Evolutionary conservation across 352 stramenopile species (phyloP), one percentile per base, ranked within the genome.

Genomic region (Phytophthora boehmeriae): DNA sequence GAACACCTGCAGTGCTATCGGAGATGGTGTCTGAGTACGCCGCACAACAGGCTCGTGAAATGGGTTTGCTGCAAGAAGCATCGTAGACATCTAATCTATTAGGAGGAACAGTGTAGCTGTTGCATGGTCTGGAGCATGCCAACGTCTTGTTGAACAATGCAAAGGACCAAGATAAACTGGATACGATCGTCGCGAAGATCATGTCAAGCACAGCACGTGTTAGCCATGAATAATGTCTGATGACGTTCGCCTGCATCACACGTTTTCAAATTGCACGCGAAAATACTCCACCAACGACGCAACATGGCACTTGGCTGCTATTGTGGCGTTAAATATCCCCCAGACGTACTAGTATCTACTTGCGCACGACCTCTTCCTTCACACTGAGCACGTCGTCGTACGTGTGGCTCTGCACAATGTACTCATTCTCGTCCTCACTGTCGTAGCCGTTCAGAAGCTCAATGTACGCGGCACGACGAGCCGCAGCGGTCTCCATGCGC

Each of bases 351-450:
- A n/a, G n/a, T n/a, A 30, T 30, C 52, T 80, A 90, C 73, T 90
- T 90, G 64, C 69, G 75, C 67, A 83, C 68, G n/a, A 91, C 64
- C 23, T 95, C 83, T 57, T 95, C 87, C 54, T 73, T 72, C 48
- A 83, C 57, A 32, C 76, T 83, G 19, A 93, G 68, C 41, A 93
- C 73, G 43, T 88, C 78, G 66, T 95, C 87, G 66, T 80, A 80
- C 73, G 75, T 80, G 66, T 81, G 79, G 44, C 63, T 89, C 71
- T 95, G 63, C 54, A 93, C 72, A 55, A 93, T 88, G 77, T 92
- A 95, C 75, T 95, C 81, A 50, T 75, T 72, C 35, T 95, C 87
- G 67, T 93, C 77, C 47, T 95, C 82, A 51, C 71, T 88, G 76
- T 94, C 87, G 71, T 95, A 94, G 55, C 87, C 87, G 56, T 73